Base-by-base conservation (phyloP, 805 yeast species). In the Candida anglica region DNA sequence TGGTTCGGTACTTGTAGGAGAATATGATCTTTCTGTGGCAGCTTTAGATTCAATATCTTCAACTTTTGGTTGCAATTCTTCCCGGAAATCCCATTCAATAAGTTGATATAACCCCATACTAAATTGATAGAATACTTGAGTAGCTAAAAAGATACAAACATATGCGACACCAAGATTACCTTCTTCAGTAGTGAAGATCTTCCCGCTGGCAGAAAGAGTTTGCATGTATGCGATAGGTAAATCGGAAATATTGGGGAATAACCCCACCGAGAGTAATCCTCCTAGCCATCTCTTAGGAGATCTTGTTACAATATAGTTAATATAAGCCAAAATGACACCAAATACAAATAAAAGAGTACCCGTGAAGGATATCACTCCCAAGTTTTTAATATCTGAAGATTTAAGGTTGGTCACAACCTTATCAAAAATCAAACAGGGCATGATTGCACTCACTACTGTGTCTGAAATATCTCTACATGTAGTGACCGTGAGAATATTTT, bases 161-260 rank as follows among this genome's bases (percentile, higher is more conserved):
- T 83, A 86, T 1, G 96, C 93, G 17, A 83, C 81, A 17, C 96
- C 97, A 45, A 73, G 72, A 34, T 76, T 69, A 23, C 86, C 86
- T 40, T 84, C 78, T 3, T 57, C 72, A 11, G 64, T 47, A 0
- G 80, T 63, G 46, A 88, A 80, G 6, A 66, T 46, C 5, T 71
- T 62, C 1, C 75, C 64, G 1, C 87, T 79, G 11, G 75, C 69
- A 17, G 84, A 80, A 49, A 86, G 60, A 2, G 91, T 81, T 48
- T 81, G 86, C 23, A 80, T 54, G 45, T 86, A 87, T 0, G 95
- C 95, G 44, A 86, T 83, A 0, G 96, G 95, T 36, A 86, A 66
- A 58, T 86, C 95, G 11, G 88, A 76, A 28, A 82, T 77, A 50
- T 86, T 86, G 28, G 88, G 89, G 49, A 86, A 76, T 19, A 83